Percentiles rank a stretch among this genome's conserved stretches.
phyloP scores from a whole-genome alignment of 1,284 basidiomycete species.

The Mycosarcoma mackinlayi region DNA sequence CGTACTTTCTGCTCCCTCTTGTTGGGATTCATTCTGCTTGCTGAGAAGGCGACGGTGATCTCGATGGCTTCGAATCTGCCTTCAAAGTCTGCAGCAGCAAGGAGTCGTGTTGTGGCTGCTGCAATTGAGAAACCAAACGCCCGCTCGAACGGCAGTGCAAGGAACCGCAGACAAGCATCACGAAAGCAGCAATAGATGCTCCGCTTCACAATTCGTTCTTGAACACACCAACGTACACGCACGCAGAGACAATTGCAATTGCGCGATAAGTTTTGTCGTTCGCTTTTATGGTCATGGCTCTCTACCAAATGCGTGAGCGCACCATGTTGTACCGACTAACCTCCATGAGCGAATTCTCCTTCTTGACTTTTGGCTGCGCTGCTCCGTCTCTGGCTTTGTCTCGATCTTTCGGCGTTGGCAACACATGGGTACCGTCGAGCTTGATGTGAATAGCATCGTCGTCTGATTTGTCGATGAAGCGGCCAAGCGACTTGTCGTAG shows the following conservation, averaged over 20 bases:
- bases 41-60: constrained; percentile 24
- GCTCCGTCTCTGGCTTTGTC: constrained; percentile 4
- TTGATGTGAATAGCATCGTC: constrained; percentile 58
- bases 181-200: constrained; percentile 12
- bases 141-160: constrained; percentile 5
- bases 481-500: constrained; percentile 54
- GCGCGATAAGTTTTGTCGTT: no score
- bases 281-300: not conserved
- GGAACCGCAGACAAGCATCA: constrained; percentile 10
- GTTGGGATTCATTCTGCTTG: constrained; percentile 17
- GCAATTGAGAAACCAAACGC: not conserved
- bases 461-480: constrained; percentile 54
- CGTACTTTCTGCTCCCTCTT: constrained; percentile 26
- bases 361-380: constrained; percentile 20
- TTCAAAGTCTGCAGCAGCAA: not conserved
- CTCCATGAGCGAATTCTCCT: constrained; percentile 55
- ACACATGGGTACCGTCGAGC: constrained; percentile 51
- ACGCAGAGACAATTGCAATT: not conserved
- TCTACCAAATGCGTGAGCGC: constrained; percentile 62
- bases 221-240: not conserved
- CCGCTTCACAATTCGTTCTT: no score
- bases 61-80: not conserved
- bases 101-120: not conserved
- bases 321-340: constrained; percentile 65
- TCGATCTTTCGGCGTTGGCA: constrained; percentile 17